Percentiles rank a stretch among this genome's conserved stretches.
These are phyloP conservation scores for Rhodotorula babjevae DNA, from an alignment of 768 basidiomycete genomes.

Conservation along the genomic window DNA sequence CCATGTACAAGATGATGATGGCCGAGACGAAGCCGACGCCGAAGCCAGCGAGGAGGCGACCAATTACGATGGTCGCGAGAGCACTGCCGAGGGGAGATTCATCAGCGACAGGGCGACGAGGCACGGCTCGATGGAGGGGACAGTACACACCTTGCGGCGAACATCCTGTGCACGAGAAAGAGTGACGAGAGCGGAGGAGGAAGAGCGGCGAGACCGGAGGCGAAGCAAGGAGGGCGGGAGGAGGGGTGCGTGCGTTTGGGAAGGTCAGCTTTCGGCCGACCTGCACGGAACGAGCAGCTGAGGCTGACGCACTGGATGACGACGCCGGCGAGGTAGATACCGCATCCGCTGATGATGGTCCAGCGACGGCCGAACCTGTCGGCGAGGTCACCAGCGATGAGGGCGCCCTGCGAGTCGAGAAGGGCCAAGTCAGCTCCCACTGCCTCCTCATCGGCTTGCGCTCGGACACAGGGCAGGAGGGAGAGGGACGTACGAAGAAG, in stretches of 20 bases:
- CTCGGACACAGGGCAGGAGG: too few relatives aligned
- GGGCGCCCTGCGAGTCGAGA: slow-evolving; percentile 45
- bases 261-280: neutral
- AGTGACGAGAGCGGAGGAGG: too few relatives aligned
- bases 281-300: too few relatives aligned
- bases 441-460: too few relatives aligned
- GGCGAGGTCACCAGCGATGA: slow-evolving; percentile 50
- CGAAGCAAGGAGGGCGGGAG: too few relatives aligned
- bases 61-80: slow-evolving; percentile 50
- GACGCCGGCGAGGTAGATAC: slow-evolving; percentile 62
- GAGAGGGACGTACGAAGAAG: slow-evolving; percentile 47
- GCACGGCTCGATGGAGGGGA: too few relatives aligned
- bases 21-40: slow-evolving; percentile 75
- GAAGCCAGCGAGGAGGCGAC: slow-evolving; percentile 68
- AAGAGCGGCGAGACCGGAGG: too few relatives aligned
- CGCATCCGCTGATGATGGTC: slow-evolving; percentile 52
- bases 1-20: slow-evolving; percentile 50
- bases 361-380: slow-evolving; percentile 47
- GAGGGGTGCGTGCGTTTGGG: too few relatives aligned
- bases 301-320: slow-evolving; percentile 63
- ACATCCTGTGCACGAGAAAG: too few relatives aligned
- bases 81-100: slow-evolving; percentile 6
- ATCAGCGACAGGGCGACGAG: too few relatives aligned
- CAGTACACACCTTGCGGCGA: slow-evolving; percentile 40
- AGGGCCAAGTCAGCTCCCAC: too few relatives aligned